Evolutionary conservation across 1,284 basidiomycete genomes (phyloP).

Genomic region (Trichosporon sp.): DNA sequence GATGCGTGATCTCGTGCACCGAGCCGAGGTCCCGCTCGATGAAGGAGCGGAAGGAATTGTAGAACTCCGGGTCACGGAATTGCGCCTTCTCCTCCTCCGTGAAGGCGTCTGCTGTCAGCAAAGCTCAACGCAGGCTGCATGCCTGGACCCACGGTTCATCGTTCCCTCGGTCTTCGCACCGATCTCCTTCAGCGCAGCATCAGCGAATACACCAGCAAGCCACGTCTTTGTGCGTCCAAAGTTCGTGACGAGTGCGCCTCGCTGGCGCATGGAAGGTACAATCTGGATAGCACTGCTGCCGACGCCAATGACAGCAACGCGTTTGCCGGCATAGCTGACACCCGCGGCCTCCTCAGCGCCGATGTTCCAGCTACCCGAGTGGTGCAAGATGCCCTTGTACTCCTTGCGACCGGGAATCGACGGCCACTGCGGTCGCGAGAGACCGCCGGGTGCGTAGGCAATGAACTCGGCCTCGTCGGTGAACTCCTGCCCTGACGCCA

Average conservation of each 20-base stretch:
- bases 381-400: slow-evolving; percentile 27
- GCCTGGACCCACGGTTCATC: slow-evolving; percentile 7
- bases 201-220: slow-evolving; percentile 27
- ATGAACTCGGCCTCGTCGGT: slow-evolving; percentile 29
- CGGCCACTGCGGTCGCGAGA: slow-evolving; percentile 31
- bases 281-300: slow-evolving; percentile 28
- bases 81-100: slow-evolving; percentile 24
- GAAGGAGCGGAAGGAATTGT: slow-evolving; percentile 23
- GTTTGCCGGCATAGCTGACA: slow-evolving; percentile 16
- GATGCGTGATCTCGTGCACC: slow-evolving; percentile 12
- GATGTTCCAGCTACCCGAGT: slow-evolving; percentile 24
- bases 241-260: slow-evolving; percentile 22
- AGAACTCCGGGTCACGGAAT: slow-evolving; percentile 18
- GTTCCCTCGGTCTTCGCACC: slow-evolving; percentile 4
- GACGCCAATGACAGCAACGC: slow-evolving; percentile 16
- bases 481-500: slow-evolving; percentile 3
- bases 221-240: slow-evolving; percentile 27
- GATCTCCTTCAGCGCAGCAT: slow-evolving; percentile 9
- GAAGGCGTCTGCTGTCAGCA: slow-evolving; percentile 17
- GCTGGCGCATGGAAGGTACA: slow-evolving; percentile 21
- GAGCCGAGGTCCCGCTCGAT: slow-evolving; percentile 20
- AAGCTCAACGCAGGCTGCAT: not conserved
- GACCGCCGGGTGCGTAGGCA: slow-evolving; percentile 29
- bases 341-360: slow-evolving; percentile 15
- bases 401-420: slow-evolving; percentile 25